Evolutionary conservation across 2,329 filamentous ascomycete genomes (phyloP), one percentile per base, ranked within the genome.

Genomic region (Colletotrichum nymphaeae): DNA sequence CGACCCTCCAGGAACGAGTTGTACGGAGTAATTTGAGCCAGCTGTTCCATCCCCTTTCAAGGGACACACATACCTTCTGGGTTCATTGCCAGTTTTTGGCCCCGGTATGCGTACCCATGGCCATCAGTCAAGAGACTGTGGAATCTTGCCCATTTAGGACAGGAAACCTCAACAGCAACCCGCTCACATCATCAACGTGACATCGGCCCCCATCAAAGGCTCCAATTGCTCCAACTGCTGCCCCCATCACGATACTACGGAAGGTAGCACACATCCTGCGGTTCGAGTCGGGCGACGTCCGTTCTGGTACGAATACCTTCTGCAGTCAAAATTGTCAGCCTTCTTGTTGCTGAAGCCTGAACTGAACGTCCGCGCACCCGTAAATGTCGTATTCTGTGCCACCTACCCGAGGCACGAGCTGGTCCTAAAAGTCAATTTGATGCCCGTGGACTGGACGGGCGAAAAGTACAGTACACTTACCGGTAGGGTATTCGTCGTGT

Each of bases 101-200:
- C 22, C 63, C 64, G 16, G 16, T 19, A 42, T 42, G 37, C 37
- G 37, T 37, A n/a, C 42, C 42, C 22, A 35, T 35, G 32, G 32
- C 32, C 32, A 30, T 46, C 32, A 30, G 57, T 66, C 26, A 37
- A 49, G 37, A 26, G 35, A 30, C 24, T 65, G 32, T 28, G 26
- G 26, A 24, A 56, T 55, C 32, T 30, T 24, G 30, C 12, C 60
- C 30, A 22, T 49, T 49, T 22, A 22, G 24, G 22, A 26, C 53
- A 24, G 14, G 49, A 55, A n/a, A 26, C 49, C 49, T 55, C 49
- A 28, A 56, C 16, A 30, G 16, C 60, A 30, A 30, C 60, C 35
- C 28, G 65, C 69, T 69, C 60, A 66, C 49, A 49, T 73, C 65
- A 52, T 63, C 37, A 65, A 35, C 35, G 67, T 70, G 35, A 56